phyloP scores from a whole-genome alignment of 768 basidiomycete species.

The Lactarius pseudohatsudake region DNA sequence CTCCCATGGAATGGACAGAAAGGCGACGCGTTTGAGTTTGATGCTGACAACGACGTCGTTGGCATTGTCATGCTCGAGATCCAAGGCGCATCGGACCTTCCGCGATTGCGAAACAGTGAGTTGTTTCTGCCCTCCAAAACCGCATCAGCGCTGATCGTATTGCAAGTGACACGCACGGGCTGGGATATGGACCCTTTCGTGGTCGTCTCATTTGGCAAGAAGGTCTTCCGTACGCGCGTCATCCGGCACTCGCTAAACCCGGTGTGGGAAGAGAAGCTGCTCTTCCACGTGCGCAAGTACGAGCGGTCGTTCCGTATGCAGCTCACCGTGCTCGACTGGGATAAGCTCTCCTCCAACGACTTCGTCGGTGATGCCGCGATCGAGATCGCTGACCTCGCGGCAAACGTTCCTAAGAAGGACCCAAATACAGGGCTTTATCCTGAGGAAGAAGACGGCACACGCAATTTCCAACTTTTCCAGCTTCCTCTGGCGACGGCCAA shows the following conservation, averaged over 20 bases:
- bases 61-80: slow-evolving; percentile 98
- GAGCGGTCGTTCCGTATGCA: slow-evolving; percentile 78
- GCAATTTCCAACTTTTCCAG: slow-evolving; percentile 70
- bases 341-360: slow-evolving; percentile 88
- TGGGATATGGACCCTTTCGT: slow-evolving; percentile 99
- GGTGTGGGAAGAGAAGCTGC: slow-evolving; percentile 90
- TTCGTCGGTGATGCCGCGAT: slow-evolving; percentile 78
- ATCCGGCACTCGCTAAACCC: slow-evolving; percentile 86
- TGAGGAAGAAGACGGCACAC: slow-evolving; percentile 51
- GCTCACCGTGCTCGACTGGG: slow-evolving; percentile 92
- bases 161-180: slow-evolving; percentile 74
- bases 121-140: slow-evolving; percentile 25
- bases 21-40: slow-evolving; percentile 56
- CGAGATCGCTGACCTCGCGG: slow-evolving; percentile 64
- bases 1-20: slow-evolving; percentile 43
- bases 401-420: slow-evolving; percentile 49
- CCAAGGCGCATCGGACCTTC: slow-evolving; percentile 77
- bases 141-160: background rate
- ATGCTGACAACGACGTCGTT: slow-evolving; percentile 74
- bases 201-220: slow-evolving; percentile 94
- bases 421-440: slow-evolving; percentile 54
- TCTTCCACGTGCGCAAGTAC: slow-evolving; percentile 91
- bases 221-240: slow-evolving; percentile 91
- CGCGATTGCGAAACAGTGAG: slow-evolving; percentile 83
- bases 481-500: slow-evolving; percentile 61